Conservation (phyloP, 2,329 filamentous ascomycete species). For the Claviceps arundinis region DNA sequence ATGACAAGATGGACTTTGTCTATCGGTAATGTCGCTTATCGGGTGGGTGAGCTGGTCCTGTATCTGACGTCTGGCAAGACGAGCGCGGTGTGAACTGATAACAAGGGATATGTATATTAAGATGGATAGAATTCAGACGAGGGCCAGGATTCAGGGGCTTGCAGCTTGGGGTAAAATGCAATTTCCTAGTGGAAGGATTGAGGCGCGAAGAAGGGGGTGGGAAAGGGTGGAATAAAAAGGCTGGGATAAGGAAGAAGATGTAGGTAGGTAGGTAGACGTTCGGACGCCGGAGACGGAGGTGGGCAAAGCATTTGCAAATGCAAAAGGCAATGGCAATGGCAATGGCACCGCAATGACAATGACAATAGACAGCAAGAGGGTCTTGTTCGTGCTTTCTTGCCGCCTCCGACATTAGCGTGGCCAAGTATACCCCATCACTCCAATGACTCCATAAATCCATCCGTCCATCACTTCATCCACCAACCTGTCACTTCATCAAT, state of each 20-base stretch:
- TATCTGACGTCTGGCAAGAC: neutral
- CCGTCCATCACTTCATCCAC: neutral
- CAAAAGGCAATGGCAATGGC: neutral
- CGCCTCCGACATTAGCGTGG: neutral
- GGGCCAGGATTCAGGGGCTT: slow-evolving; percentile 1
- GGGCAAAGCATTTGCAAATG: neutral
- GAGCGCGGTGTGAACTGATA: neutral
- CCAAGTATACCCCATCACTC: neutral
- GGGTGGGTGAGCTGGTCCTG: neutral
- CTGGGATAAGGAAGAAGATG: neutral
- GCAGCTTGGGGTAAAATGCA: neutral
- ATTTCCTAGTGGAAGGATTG: neutral
- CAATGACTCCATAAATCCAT: neutral
- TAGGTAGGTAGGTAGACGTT: no score
- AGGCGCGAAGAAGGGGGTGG: neutral
- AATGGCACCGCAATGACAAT: neutral
- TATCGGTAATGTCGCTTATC: neutral
- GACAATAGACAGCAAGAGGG: neutral
- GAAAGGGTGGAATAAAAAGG: neutral
- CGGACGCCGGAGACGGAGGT: neutral
- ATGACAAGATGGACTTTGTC: neutral
- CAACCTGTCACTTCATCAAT: neutral
- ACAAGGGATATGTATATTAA: neutral
- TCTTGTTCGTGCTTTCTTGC: neutral
- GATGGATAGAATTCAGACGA: slow-evolving; percentile 1